A percentile compares a stretch with the other conserved stretches of the same genome.
Conservation (phyloP, 768 basidiomycete species). For the Hemileccinum impolitum region DNA sequence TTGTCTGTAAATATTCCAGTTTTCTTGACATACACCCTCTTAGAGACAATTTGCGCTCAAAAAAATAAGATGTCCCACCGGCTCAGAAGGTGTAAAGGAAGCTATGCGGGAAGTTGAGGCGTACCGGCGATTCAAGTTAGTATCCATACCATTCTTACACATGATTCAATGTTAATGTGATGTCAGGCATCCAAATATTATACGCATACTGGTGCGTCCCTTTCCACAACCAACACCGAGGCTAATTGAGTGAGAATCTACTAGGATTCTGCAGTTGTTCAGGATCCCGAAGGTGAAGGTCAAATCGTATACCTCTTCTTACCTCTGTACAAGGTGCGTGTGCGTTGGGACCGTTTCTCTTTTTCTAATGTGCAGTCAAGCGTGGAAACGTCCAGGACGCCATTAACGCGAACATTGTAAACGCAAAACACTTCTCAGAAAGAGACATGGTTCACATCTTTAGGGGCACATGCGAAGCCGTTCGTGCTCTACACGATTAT, state of each 20-base stretch:
- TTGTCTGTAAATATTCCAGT: neutral
- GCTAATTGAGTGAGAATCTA: constrained; percentile 1
- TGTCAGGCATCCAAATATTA: constrained; percentile 90
- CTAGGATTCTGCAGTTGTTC: constrained; percentile 90
- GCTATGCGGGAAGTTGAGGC: constrained; percentile 90
- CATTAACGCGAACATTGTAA: constrained; percentile 83
- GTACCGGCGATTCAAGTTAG: constrained; percentile 90
- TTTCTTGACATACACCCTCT: neutral
- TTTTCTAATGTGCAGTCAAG: constrained; percentile 36
- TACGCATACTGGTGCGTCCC: constrained; percentile 73
- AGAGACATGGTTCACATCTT: constrained; percentile 86
- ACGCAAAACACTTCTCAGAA: constrained; percentile 81
- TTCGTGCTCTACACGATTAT: constrained; percentile 93
- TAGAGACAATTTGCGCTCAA: constrained; percentile 94
- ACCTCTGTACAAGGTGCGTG: constrained; percentile 81
- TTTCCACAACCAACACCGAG: neutral
- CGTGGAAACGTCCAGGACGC: constrained; percentile 93
- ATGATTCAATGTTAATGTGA: neutral
- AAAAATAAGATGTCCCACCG: constrained; percentile 92
- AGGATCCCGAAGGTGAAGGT: constrained; percentile 90
- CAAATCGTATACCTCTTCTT: constrained; percentile 96
- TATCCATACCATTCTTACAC: constrained; percentile 7
- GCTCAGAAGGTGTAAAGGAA: constrained; percentile 83
- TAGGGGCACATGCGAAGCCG: constrained; percentile 90
- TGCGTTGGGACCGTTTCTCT: neutral